Evolutionary conservation across 192 early-diverging fungal species (phyloP), one percentile per base, ranked within the genome.

Genomic region (Piromyces sp.): DNA sequence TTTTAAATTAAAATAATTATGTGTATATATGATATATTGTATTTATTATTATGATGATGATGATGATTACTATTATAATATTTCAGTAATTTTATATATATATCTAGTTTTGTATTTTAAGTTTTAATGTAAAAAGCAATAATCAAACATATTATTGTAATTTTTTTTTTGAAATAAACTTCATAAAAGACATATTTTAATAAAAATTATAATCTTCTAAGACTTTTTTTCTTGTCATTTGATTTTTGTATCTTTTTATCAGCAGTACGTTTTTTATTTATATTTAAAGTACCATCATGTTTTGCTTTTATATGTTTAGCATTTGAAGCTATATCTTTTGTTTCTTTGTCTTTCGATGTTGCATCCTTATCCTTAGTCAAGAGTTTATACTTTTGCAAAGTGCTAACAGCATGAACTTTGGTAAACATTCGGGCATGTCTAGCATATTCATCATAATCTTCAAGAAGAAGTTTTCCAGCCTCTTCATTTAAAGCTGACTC

Each of bases 401-500:
- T 88, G 0, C 80, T 80, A 30, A 79, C 82, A 7, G 95, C 96
- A 81, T 98, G 96, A 30, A 98, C 91, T 11, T 84, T 82, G 3
- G 96, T 97, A 85, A 94, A 91, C 33, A 98, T 68, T 30, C 86
- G 80, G 7, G 96, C 96, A 79, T 92, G 93, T 40, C 90, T 90
- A 0, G 93, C 94, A 84, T 95, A 98, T 51, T 91, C 91, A 5
- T 93, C 92, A 82, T 97, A 97, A 29, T 90, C 89, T 83, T 97
- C 97, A 30, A 97, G 87, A 33, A 97, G 89, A 58, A 96, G 89
- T 81, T 92, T 91, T 22, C 95, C 97, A 0, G 97, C 97, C 83
- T 98, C 96, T 84, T 96, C 96, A 83, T 98, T 98, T 80, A 98
- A 87, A 15, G 97, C 97, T 0, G 95, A 96, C 83, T 98, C 97